Percentiles rank a stretch among this genome's conserved stretches.
phyloP scores from a whole-genome alignment of 805 yeast genomes.

The Kockiozyma suomiensis region DNA sequence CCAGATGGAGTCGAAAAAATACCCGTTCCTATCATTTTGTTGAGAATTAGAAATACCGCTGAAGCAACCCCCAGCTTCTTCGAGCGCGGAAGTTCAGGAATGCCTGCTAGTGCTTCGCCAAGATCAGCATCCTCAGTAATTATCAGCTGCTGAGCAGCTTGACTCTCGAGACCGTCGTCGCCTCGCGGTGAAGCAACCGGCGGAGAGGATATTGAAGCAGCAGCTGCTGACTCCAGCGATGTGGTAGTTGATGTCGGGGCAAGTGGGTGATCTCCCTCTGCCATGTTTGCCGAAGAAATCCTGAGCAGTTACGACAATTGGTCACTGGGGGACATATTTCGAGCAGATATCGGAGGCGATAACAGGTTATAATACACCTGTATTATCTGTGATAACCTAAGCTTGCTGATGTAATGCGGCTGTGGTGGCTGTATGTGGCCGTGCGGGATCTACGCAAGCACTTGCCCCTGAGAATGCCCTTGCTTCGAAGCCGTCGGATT shows the following conservation, averaged over 20 bases:
- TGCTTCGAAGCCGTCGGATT: background rate
- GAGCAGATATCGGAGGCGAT: background rate
- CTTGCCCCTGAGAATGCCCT: background rate
- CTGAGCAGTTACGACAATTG: no score
- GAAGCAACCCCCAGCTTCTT: constrained; percentile 41
- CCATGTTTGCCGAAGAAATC: background rate
- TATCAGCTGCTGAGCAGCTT: constrained; percentile 2
- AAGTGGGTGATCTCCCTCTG: background rate
- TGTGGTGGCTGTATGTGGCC: background rate
- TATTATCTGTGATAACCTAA: background rate
- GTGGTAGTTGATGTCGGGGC: background rate
- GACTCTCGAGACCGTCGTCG: background rate
- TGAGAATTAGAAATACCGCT: constrained; percentile 53
- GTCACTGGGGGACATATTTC: no score
- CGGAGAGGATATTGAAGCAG: background rate
- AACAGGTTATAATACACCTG: background rate
- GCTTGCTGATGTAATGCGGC: constrained; percentile 6
- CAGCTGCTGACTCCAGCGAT: background rate
- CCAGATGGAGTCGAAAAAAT: constrained; percentile 70
- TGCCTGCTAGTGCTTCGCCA: constrained; percentile 23
- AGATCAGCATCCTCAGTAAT: constrained; percentile 16
- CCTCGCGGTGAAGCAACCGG: background rate
- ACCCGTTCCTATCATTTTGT: constrained; percentile 76
- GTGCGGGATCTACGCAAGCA: constrained; percentile 1
- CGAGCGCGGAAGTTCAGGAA: constrained; percentile 7